phyloP scores from a whole-genome alignment of 2,329 filamentous ascomycete genomes.

The Alternaria sp. region DNA sequence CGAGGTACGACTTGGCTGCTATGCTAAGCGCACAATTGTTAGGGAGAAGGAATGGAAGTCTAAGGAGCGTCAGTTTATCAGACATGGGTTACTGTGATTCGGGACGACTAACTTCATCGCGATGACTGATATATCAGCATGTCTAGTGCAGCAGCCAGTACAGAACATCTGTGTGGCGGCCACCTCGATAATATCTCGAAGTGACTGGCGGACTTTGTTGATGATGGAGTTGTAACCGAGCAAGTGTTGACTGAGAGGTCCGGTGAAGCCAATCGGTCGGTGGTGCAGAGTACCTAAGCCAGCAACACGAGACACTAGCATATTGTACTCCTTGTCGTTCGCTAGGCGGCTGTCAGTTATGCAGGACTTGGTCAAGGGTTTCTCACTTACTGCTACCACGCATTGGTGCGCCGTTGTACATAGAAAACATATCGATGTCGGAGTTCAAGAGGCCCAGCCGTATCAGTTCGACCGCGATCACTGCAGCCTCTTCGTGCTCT shows the following conservation, averaged over 20 bases:
- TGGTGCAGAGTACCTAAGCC: constrained; percentile 84
- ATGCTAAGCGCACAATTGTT: constrained; percentile 79
- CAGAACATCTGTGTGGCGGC: constrained; percentile 81
- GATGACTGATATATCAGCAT: constrained; percentile 65
- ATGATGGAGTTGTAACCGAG: constrained; percentile 86
- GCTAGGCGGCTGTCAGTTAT: constrained; percentile 53
- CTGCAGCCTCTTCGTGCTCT: constrained; percentile 75
- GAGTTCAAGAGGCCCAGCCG: constrained; percentile 79
- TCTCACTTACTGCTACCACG: constrained; percentile 54
- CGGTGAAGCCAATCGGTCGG: constrained; percentile 87
- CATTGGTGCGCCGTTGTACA: constrained; percentile 64
- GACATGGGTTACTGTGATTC: constrained; percentile 32
- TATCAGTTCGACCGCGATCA: constrained; percentile 86
- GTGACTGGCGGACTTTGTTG: constrained; percentile 75
- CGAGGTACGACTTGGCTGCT: constrained; percentile 79
- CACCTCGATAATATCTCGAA: constrained; percentile 85
- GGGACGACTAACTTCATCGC: constrained; percentile 68
- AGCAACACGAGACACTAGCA: constrained; percentile 85
- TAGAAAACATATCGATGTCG: constrained; percentile 64
- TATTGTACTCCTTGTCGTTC: constrained; percentile 77
- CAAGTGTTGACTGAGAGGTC: constrained; percentile 88
- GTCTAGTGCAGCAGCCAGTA: constrained; percentile 76
- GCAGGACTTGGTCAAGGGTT: neutral
- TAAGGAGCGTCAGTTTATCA: constrained; percentile 19
- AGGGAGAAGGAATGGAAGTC: constrained; percentile 70